phyloP scores from a whole-genome alignment of 108 stramenopile species.

The Skeletonema tropicum region DNA sequence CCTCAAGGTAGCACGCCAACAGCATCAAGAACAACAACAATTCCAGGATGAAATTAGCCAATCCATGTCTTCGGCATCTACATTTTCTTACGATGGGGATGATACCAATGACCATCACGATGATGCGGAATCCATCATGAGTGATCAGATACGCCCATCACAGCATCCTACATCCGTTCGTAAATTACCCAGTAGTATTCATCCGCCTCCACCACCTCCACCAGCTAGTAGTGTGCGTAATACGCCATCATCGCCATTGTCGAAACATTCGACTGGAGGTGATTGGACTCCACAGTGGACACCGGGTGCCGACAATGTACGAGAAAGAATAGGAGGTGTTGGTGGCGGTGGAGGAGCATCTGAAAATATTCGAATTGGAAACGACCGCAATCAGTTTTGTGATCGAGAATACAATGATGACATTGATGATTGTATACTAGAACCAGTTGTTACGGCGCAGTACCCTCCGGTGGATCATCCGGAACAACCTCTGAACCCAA shows the following conservation, averaged over 20 bases:
- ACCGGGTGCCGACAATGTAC: background rate
- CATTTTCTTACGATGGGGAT: background rate
- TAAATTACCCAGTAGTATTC: background rate
- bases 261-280: background rate
- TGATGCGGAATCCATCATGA: background rate
- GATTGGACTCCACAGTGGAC: background rate
- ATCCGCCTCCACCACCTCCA: background rate
- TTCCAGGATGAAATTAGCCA: background rate
- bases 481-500: constrained; percentile 82
- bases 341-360: constrained; percentile 35
- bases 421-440: constrained; percentile 46
- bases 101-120: background rate
- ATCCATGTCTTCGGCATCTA: background rate
- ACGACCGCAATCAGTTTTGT: constrained; percentile 6
- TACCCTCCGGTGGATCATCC: constrained; percentile 75
- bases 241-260: background rate
- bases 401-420: constrained; percentile 39
- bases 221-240: background rate
- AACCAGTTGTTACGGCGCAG: constrained; percentile 77
- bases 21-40: constrained; percentile 1
- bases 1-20: background rate
- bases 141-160: background rate
- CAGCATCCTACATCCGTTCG: background rate
- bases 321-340: background rate
- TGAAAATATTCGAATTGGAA: constrained; percentile 46